These are phyloP conservation scores for Zygosaccharomyces rouxii DNA, from an alignment of 805 yeast genomes.

Conservation along the genomic window DNA sequence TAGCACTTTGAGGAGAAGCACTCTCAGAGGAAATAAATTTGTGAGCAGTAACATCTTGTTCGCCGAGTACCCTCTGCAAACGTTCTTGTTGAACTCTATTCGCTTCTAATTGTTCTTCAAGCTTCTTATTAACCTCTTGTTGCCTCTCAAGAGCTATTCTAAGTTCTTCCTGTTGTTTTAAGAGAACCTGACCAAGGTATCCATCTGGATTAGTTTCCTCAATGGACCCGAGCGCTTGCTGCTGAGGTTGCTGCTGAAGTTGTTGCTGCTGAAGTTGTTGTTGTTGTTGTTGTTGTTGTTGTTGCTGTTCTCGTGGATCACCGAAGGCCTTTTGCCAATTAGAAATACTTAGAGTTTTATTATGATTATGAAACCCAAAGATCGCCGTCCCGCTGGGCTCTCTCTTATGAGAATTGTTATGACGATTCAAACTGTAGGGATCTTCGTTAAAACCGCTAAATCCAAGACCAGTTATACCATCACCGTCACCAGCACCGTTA, in stretches of 20 bases:
- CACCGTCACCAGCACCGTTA: neutral
- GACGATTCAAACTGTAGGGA: slow-evolving; percentile 11
- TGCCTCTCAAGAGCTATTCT: slow-evolving; percentile 30
- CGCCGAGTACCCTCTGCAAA: slow-evolving; percentile 24
- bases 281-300: slow-evolving; percentile 7
- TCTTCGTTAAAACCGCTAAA: slow-evolving; percentile 8
- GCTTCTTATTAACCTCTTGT: slow-evolving; percentile 26
- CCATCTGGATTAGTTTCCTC: slow-evolving; percentile 37
- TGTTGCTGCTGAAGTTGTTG: slow-evolving; percentile 8
- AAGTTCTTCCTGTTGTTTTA: slow-evolving; percentile 29
- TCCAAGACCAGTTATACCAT: neutral
- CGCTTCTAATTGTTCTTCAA: slow-evolving; percentile 28
- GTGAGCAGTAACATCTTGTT: slow-evolving; percentile 20
- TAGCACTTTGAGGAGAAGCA: slow-evolving; percentile 9
- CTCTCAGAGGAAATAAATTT: slow-evolving; percentile 9
- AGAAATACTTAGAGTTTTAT: slow-evolving; percentile 56
- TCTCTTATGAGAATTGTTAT: slow-evolving; percentile 43
- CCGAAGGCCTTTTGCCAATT: slow-evolving; percentile 34
- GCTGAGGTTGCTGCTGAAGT: slow-evolving; percentile 7
- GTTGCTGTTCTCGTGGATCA: slow-evolving; percentile 12
- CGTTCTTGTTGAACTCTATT: slow-evolving; percentile 31
- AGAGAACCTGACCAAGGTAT: slow-evolving; percentile 16
- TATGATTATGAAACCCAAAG: slow-evolving; percentile 67
- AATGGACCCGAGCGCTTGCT: slow-evolving; percentile 17
- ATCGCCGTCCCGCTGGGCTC: slow-evolving; percentile 76